Evolutionary conservation across 352 stramenopile species (phyloP).

Genomic region (Pythium oligandrum): DNA sequence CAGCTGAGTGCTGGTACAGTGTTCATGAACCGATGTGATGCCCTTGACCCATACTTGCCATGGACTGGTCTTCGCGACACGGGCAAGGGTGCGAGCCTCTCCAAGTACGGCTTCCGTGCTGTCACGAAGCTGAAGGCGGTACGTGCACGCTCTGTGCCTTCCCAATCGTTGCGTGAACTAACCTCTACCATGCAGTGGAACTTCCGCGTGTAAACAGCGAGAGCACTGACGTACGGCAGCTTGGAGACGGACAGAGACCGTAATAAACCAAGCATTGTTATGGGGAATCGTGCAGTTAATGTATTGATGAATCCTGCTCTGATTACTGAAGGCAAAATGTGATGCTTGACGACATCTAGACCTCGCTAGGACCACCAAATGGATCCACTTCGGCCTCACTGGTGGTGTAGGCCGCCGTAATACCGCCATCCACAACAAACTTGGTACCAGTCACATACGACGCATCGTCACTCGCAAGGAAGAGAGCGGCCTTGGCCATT

Average conservation of each 20-base stretch:
- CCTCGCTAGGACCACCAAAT: conserved; percentile 74
- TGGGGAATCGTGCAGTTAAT: too few species aligned
- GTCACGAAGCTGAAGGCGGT: conserved; percentile 81
- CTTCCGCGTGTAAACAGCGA: conserved; percentile 50
- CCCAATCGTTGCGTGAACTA: too few species aligned
- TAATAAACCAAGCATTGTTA: too few species aligned
- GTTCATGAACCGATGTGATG: conserved; percentile 86
- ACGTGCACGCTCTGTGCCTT: conserved; percentile 12
- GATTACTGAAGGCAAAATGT: too few species aligned
- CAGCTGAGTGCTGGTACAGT: conserved; percentile 72
- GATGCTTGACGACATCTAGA: conserved; percentile 23
- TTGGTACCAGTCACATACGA: conserved; percentile 86
- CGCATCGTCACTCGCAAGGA: conserved; percentile 79
- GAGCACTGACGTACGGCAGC: neutral
- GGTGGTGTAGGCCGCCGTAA: conserved; percentile 83
- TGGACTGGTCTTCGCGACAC: conserved; percentile 77
- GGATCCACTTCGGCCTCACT: conserved; percentile 74
- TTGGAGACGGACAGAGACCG: too few species aligned
- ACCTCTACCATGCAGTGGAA: conserved; percentile 37
- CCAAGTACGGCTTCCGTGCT: conserved; percentile 74
- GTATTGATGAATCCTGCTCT: too few species aligned
- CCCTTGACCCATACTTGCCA: conserved; percentile 74
- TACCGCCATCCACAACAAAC: conserved; percentile 86
- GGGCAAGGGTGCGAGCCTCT: conserved; percentile 78
- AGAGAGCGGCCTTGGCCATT: conserved; percentile 85